Evolutionary conservation across 108 stramenopile genomes (phyloP).

Genomic region (Skeletonema marinoi): DNA sequence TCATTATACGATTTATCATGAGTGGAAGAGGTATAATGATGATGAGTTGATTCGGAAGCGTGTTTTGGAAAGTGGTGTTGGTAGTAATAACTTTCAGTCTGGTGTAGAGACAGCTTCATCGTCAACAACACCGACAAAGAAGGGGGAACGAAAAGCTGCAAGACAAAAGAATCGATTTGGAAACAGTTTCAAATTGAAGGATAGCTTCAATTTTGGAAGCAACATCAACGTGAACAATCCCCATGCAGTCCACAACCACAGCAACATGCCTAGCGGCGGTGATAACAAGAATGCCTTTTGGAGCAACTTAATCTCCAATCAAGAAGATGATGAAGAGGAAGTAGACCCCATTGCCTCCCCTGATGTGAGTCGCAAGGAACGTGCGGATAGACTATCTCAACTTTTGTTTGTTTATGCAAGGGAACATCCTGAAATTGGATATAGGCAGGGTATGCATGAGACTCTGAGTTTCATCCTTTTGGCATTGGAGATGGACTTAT

Average conservation of each 20-base stretch:
- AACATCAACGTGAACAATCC: background rate
- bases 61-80: background rate
- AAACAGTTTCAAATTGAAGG: background rate
- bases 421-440: constrained; percentile 68
- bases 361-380: constrained; percentile 17
- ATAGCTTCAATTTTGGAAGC: background rate
- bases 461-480: constrained; percentile 69
- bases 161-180: background rate
- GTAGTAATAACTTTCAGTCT: constrained; percentile 8
- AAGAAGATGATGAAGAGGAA: background rate
- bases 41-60: background rate
- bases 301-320: constrained; percentile 11
- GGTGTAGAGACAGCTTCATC: constrained; percentile 36
- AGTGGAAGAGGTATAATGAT: constrained; percentile 17
- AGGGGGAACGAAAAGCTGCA: background rate
- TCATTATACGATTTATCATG: constrained; percentile 42
- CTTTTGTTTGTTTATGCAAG: constrained; percentile 53
- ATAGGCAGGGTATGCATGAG: constrained; percentile 92
- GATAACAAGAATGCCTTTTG: background rate
- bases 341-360: background rate
- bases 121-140: background rate
- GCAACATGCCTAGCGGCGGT: constrained; percentile 1
- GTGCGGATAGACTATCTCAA: constrained; percentile 36
- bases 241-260: background rate
- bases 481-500: constrained; percentile 69